These are phyloP conservation scores for Lactarius evosmus DNA, from an alignment of 768 basidiomycete genomes.

Conservation along the genomic window DNA sequence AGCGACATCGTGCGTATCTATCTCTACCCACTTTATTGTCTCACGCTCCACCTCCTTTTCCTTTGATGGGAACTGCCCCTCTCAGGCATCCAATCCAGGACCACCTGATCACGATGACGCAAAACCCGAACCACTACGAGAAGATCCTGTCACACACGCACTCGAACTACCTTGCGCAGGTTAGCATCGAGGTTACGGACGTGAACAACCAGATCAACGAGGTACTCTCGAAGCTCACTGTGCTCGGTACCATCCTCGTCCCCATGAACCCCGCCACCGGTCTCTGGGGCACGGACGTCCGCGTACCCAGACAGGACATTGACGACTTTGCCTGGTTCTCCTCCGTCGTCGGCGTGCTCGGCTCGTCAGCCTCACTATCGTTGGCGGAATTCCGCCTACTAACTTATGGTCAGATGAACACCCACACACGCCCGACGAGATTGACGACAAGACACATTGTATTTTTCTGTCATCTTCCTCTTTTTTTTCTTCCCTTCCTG, in stretches of 20 bases:
- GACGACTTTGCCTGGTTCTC: too few species aligned
- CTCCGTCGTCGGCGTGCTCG: too few species aligned
- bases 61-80: constrained; percentile 68
- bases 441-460: too few species aligned
- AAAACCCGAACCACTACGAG: constrained; percentile 99
- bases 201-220: too few species aligned
- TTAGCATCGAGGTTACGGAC: constrained; percentile 99
- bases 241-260: too few species aligned
- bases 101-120: constrained; percentile 99
- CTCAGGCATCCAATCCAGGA: constrained; percentile 97
- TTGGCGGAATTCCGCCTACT: constrained; percentile 79
- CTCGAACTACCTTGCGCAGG: constrained; percentile 98
- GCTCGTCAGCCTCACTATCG: constrained; percentile 75
- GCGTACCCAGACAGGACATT: too few species aligned
- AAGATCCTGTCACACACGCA: constrained; percentile 98
- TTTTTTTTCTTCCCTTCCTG: background rate
- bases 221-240: too few species aligned
- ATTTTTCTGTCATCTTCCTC: constrained; percentile 33
- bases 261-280: too few species aligned
- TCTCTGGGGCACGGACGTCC: too few species aligned
- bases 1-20: constrained; percentile 78
- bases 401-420: constrained; percentile 52
- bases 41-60: too few species aligned
- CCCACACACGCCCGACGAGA: too few species aligned
- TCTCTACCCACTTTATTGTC: background rate